Conservation (phyloP, 1,284 basidiomycete genomes). For the Microbotryum scabiosae region DNA sequence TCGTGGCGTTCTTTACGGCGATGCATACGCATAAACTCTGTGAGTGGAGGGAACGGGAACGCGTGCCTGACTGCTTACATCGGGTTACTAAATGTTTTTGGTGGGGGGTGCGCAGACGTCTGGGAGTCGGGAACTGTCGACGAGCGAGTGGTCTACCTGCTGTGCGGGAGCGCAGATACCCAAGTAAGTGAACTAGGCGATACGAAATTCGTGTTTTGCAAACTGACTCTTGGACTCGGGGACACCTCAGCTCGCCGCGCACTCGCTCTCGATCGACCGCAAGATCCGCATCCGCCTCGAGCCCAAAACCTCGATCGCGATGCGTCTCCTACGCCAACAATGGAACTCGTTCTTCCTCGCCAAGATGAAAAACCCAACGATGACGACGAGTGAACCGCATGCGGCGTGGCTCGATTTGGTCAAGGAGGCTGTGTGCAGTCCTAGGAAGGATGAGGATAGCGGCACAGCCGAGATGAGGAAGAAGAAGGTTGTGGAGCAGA, state of each 20-base stretch:
- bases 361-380: constrained; percentile 47
- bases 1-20: constrained; percentile 79
- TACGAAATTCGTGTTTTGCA: neutral
- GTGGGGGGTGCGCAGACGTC: constrained; percentile 47
- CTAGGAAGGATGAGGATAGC: constrained; percentile 7
- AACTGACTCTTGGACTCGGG: constrained; percentile 2
- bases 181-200: constrained; percentile 42
- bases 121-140: constrained; percentile 92
- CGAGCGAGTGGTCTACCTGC: constrained; percentile 67
- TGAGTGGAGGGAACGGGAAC: constrained; percentile 3
- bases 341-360: constrained; percentile 56
- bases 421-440: constrained; percentile 43
- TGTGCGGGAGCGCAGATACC: constrained; percentile 89
- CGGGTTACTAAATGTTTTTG: too few species aligned
- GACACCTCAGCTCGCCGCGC: constrained; percentile 55
- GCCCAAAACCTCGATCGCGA: constrained; percentile 65
- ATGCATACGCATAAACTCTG: constrained; percentile 86
- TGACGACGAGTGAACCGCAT: constrained; percentile 54
- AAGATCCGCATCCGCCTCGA: constrained; percentile 67
- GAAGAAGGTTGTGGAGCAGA: constrained; percentile 3
- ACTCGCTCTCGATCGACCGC: constrained; percentile 69
- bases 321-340: constrained; percentile 68
- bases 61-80: neutral
- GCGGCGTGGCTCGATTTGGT: constrained; percentile 63
- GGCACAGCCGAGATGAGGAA: constrained; percentile 10